Evolutionary conservation across 148 eudicot species (phyloP).

Genomic region (Agrostemma githago): DNA sequence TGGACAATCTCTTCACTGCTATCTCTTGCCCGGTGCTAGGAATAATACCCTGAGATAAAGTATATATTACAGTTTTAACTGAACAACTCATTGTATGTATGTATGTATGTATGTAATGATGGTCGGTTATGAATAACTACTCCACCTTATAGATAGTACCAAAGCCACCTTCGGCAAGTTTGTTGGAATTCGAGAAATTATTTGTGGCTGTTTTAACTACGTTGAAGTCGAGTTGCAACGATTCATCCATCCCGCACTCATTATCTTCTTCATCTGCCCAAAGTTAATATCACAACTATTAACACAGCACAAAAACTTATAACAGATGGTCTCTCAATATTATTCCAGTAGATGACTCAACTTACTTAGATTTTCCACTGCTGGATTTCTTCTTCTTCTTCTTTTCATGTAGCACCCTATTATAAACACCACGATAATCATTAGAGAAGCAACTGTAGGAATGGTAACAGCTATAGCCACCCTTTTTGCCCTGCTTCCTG

Average conservation of each 20-base stretch:
- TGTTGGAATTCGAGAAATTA: conserved; percentile 29
- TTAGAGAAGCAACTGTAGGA: conserved; percentile 6
- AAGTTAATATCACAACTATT: not conserved
- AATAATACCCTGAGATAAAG: conserved; percentile 30
- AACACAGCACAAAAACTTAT: too few species aligned
- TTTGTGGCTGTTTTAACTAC: conserved; percentile 28
- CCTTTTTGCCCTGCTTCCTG: conserved; percentile 1
- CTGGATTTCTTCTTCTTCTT: conserved; percentile 12
- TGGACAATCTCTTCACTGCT: conserved; percentile 47
- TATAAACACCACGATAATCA: not conserved
- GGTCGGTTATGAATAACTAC: too few species aligned
- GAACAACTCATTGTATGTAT: too few species aligned
- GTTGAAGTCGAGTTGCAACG: conserved; percentile 26
- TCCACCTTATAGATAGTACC: conserved; percentile 22
- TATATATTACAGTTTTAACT: too few species aligned
- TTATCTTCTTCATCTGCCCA: conserved; percentile 3
- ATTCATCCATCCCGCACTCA: conserved; percentile 16
- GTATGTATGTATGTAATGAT: too few species aligned
- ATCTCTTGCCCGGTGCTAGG: conserved; percentile 31
- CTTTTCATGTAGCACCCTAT: conserved; percentile 13
- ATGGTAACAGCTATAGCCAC: conserved; percentile 4
- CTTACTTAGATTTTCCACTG: conserved; percentile 14
- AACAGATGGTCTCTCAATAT: too few species aligned
- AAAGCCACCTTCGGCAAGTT: conserved; percentile 27
- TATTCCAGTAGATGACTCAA: not conserved